Conservation (phyloP, 768 basidiomycete genomes). For the Neoboletus magnificus region DNA sequence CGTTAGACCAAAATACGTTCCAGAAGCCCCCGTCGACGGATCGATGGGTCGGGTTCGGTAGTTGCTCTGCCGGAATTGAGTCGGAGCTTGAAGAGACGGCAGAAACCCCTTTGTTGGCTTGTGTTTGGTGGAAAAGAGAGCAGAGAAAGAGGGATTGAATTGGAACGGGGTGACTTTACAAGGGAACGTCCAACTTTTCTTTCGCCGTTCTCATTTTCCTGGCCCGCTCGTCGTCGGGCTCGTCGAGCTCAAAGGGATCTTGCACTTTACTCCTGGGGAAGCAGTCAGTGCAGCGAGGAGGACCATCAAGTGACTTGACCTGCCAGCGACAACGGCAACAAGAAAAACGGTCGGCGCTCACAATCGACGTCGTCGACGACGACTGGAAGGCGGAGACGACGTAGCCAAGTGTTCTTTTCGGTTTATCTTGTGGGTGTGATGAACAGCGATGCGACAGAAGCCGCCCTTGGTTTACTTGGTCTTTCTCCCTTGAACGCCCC, state of each 20-base stretch:
- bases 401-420: constrained; percentile 2
- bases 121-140: constrained; percentile 25
- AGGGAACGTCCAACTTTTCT: constrained; percentile 20
- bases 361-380: constrained; percentile 13
- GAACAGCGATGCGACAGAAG: constrained; percentile 57
- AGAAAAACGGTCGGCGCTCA: constrained; percentile 16
- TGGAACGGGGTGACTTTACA: constrained; percentile 15
- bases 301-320: constrained; percentile 3
- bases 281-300: constrained; percentile 4
- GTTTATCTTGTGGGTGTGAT: constrained; percentile 28
- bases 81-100: constrained; percentile 22
- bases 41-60: no score
- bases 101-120: constrained; percentile 27
- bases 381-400: constrained; percentile 7
- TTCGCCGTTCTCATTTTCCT: constrained; percentile 3
- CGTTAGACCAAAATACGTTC: no score
- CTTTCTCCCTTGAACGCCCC: constrained; percentile 40
- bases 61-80: neutral
- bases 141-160: constrained; percentile 15
- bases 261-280: neutral
- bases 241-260: constrained; percentile 12
- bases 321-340: constrained; percentile 3
- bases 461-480: constrained; percentile 55
- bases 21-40: no score
- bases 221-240: constrained; percentile 15